Base-by-base conservation (phyloP, 176 grass and related monocot genomes). In the Puccinellia tenuiflora region DNA sequence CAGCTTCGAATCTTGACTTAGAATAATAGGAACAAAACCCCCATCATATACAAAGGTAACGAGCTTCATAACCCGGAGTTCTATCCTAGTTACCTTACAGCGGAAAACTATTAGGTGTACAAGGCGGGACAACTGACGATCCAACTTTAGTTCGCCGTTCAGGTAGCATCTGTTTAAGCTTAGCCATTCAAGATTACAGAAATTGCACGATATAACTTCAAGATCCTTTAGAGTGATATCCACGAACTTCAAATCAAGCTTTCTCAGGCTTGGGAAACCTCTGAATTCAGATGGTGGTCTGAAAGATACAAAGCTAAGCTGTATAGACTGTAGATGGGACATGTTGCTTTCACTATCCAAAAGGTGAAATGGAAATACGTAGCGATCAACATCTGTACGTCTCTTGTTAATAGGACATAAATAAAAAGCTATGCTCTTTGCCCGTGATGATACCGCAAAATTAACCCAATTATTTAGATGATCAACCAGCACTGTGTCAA, bases 391-490 rank as follows among this genome's bases (percentile, higher is more conserved):
- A 73, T 48, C 63, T 1, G 14, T 48, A 2, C 3, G 24, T 48
- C 42, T 25, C 20, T 48, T 30, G 40, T 53, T 20, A 18, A 2
- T 6, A 10, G 55, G 54, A 25, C 0, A 1, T 45, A 78, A 7
- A 60, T 62, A 39, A 3, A 78, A 17, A 15, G 74, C 12, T 57
- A 77, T 18, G 33, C 15, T 38, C 29, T 55, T 40, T 53, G n/a
- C 7, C n/a, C 16, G 3, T 28, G 55, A 43, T 62, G 35, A 59
- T 3, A 62, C 34, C 15, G 55, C 21, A 62, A 61, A 78, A 43
- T 8, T 78, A 78, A 78, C 37, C 55, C 76, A 78, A 30, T 62
- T 43, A 45, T 78, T 43, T 8, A 62, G 76, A 78, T 61, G 37
- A 21, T 78, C 54, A 62, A 61, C 4, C 16, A 61, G 15, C 55